Evolutionary conservation across 495 filamentous ascomycete species (phyloP).

Genomic region (Xylaria venustula): DNA sequence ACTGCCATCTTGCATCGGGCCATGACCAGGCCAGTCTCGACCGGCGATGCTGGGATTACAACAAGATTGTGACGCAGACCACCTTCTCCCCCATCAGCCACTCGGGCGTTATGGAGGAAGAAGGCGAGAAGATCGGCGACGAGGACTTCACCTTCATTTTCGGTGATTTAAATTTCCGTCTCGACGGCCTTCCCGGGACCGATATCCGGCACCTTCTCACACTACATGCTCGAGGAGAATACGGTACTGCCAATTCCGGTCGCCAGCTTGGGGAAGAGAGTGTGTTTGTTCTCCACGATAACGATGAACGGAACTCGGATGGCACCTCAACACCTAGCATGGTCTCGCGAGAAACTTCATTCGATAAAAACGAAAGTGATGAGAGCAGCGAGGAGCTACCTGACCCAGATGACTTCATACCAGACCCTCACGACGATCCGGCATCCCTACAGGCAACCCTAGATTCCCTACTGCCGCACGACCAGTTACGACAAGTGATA

Average conservation of each 20-base stretch:
- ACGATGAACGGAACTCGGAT: slow-evolving; percentile 36
- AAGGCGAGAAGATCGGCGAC: slow-evolving; percentile 72
- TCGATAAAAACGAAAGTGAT: slow-evolving; percentile 28
- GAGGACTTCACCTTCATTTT: slow-evolving; percentile 96
- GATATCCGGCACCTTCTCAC: slow-evolving; percentile 85
- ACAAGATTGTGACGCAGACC: slow-evolving; percentile 70
- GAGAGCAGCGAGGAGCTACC: slow-evolving; percentile 44
- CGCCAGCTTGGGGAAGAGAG: slow-evolving; percentile 41
- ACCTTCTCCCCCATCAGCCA: slow-evolving; percentile 70
- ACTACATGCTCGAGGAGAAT: slow-evolving; percentile 77
- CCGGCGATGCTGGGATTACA: slow-evolving; percentile 84
- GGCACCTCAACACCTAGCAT: slow-evolving; percentile 27
- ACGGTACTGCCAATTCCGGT: slow-evolving; percentile 49
- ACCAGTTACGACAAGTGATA: slow-evolving; percentile 79
- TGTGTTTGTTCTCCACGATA: slow-evolving; percentile 39
- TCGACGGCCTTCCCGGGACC: slow-evolving; percentile 83
- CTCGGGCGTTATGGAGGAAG: slow-evolving; percentile 52
- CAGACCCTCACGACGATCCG: slow-evolving; percentile 51
- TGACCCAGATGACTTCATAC: slow-evolving; percentile 55
- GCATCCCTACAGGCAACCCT: slow-evolving; percentile 77
- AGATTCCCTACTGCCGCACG: slow-evolving; percentile 80
- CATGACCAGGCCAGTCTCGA: slow-evolving; percentile 74
- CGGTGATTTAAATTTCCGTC: slow-evolving; percentile 92
- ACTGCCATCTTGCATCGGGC: slow-evolving; percentile 87
- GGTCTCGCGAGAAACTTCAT: slow-evolving; percentile 31